Evolutionary conservation across 2,329 filamentous ascomycete genomes (phyloP).

Genomic region (Scopulariopsis brevicaulis): DNA sequence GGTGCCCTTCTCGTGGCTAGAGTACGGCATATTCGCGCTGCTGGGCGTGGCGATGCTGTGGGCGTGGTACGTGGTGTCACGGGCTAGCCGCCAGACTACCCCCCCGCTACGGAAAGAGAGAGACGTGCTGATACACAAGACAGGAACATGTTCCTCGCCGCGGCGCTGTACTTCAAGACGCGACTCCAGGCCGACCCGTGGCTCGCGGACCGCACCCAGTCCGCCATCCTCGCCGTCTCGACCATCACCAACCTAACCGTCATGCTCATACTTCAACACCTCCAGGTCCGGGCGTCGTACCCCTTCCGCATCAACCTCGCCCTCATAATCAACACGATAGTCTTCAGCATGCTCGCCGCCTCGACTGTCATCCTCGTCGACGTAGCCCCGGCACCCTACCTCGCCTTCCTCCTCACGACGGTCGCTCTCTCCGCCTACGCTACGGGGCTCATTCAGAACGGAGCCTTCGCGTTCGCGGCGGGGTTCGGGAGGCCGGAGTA

Average conservation of each 20-base stretch:
- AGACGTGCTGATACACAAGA: slow-evolving; percentile 1
- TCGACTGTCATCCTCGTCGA: slow-evolving; percentile 62
- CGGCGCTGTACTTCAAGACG: slow-evolving; percentile 81
- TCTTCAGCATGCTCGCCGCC: slow-evolving; percentile 68
- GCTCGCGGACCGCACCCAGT: slow-evolving; percentile 76
- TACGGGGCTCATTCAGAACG: slow-evolving; percentile 83
- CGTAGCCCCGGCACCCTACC: slow-evolving; percentile 54
- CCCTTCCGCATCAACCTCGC: slow-evolving; percentile 72
- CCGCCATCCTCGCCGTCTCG: slow-evolving; percentile 76
- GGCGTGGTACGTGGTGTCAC: slow-evolving; percentile 61
- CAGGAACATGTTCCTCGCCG: slow-evolving; percentile 98
- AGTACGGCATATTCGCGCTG: slow-evolving; percentile 76
- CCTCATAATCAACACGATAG: slow-evolving; percentile 62
- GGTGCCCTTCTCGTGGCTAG: slow-evolving; percentile 66
- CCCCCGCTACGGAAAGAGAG: background rate
- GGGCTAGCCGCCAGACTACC: background rate
- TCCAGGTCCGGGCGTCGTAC: slow-evolving; percentile 78
- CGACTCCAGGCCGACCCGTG: slow-evolving; percentile 63
- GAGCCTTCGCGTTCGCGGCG: slow-evolving; percentile 81
- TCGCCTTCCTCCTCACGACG: slow-evolving; percentile 71
- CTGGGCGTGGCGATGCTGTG: slow-evolving; percentile 91
- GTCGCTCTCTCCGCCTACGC: slow-evolving; percentile 71
- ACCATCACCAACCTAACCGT: slow-evolving; percentile 70
- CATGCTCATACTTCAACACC: slow-evolving; percentile 66
- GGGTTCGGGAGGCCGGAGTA: slow-evolving; percentile 81